Base-by-base conservation (phyloP, 1,284 basidiomycete genomes). In the Cryptococcus sp. region DNA sequence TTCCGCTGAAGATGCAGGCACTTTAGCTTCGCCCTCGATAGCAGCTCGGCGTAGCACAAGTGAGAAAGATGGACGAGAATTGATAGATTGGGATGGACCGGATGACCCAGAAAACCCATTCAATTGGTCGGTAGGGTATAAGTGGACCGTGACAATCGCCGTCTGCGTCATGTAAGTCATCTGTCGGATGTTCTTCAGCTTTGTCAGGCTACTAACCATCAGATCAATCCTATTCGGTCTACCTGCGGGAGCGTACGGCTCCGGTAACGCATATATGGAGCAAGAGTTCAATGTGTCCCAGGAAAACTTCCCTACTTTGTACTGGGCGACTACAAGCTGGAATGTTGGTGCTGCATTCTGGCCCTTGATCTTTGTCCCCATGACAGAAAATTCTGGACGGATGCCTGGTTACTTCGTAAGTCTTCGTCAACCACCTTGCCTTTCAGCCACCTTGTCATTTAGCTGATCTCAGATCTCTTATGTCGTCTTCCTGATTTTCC, bases 381-480 rank as follows among this genome's bases (percentile, higher is more conserved):
- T 55, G 31, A 55, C 54, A 16, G 54, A 55, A 25, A 55, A 48
- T 25, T 47, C 50, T 19, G 54, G 54, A 10, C 40, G 54, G 10
- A 55, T 55, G 54, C 50, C 54, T 4, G 54, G 54, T 45, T 55
- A 55, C 46, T 55, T 55, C 49, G 54, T 55, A 25, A 39, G 54
- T 45, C 11, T 10, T 5, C 28, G 11, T 28, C 14, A 28, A 21
- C 13, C n/a, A 34, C 2, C n/a, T 32, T 32, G 22, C 24, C 5
- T 11, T 7, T 21, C n/a, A n/a, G n/a, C 36, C 18, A 18, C 18
- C 24, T 14, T 47, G 19, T 28, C 28, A 19, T 13, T 36, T 25
- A 16, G 42, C 14, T 32, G 31, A 50, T 19, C n/a, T 13, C 19
- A 55, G 54, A 52, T 52, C 23, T 52, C 50, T 16, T 55, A 55